Base-by-base conservation (phyloP, 495 filamentous ascomycete genomes). In the Penicillium chermesinum region DNA sequence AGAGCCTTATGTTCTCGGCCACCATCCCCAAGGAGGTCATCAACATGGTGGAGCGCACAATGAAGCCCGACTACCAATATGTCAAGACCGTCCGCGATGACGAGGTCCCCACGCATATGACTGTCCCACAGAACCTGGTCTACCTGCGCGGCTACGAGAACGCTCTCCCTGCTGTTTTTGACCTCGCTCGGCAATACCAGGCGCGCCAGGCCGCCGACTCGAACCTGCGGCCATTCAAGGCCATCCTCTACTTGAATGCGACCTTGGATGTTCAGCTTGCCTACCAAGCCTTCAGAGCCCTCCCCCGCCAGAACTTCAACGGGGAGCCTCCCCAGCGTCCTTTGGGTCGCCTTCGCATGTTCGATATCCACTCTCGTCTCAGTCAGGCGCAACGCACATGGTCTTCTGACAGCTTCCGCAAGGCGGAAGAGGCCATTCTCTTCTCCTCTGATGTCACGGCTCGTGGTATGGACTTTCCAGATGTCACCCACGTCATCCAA, bases 361-460 rank as follows among this genome's bases (percentile, higher is more conserved):
- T 74, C 39, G 77, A 87, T 48, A 93, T 98, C 30, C 91, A 97
- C 63, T 81, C 87, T 14, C 79, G 79, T 54, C 80, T 97, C 38
- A 67, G 65, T n/a, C 93, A 98, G 65, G 8, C 6, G 0, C 52
- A 70, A 49, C 82, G 93, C 22, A 89, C 88, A 1, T 54, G 55
- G 7, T 78, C 75, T n/a, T 78, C 93, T 0, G 76, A 88, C 0
- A 46, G 22, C n/a, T 98, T 98, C 79, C 80, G 83, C 16, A 57
- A 48, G 3, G 69, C 79, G 8, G 46, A 69, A 13, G 76, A 78
- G 19, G 91, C 73, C 21, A 85, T 98, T 44, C 77, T 98, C 19
- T 79, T 97, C 64, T 91, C 91, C 1, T 90, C 89, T 3, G 93
- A 98, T 65, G 91, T 98, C 19, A 93, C 91, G 1, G 89, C 93